Evolutionary conservation across 208 protist species (phyloP).

Genomic region (Tritrichomonas musculus): DNA sequence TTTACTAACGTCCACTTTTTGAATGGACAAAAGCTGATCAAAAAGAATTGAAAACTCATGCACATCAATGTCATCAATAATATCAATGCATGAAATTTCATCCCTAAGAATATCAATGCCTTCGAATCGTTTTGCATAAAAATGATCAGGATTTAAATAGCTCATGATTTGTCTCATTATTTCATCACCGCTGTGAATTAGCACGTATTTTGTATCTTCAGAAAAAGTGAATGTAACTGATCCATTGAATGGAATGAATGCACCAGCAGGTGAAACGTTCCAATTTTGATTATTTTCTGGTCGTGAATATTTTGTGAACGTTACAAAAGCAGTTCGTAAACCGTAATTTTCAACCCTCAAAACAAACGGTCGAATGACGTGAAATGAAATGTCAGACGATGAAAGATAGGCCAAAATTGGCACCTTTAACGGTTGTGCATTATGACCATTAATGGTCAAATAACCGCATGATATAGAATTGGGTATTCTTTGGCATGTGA

Average conservation of each 20-base stretch:
- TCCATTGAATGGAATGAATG: neutral
- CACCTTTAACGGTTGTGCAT: neutral
- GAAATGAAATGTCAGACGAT: neutral
- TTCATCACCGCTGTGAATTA: neutral
- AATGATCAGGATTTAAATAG: neutral
- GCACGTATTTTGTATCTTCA: neutral
- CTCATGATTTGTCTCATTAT: neutral
- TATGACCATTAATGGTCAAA: neutral
- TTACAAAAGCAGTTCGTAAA: neutral
- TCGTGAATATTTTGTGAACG: neutral
- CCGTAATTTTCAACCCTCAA: neutral
- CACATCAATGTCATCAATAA: neutral
- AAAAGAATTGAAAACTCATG: neutral
- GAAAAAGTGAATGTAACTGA: neutral
- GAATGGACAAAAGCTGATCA: neutral
- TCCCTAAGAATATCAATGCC: neutral
- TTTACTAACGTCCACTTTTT: neutral
- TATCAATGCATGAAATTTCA: neutral
- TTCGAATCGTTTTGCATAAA: neutral
- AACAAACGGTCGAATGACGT: neutral
- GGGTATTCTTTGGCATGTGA: neutral
- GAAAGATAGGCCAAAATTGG: neutral
- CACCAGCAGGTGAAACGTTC: neutral
- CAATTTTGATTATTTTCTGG: neutral
- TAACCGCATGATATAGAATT: neutral